Evolutionary conservation across 2,329 filamentous ascomycete genomes (phyloP).

Genomic region (Aspergillus udagawae): DNA sequence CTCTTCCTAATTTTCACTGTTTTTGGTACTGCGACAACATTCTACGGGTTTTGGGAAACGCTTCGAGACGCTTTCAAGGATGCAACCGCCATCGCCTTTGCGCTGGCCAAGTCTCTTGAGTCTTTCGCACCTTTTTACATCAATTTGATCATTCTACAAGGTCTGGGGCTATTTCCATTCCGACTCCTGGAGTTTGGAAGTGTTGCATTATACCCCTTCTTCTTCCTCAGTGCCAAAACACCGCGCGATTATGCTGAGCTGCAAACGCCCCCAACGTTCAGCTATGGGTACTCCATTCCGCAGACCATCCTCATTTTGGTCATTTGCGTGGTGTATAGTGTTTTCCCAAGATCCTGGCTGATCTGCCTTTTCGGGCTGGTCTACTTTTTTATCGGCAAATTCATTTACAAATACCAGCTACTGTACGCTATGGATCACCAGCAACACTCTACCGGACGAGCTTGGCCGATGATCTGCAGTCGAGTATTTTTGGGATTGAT

Average conservation of each 20-base stretch:
- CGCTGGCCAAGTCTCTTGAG: slow-evolving; percentile 72
- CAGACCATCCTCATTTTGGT: slow-evolving; percentile 92
- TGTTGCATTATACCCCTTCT: slow-evolving; percentile 77
- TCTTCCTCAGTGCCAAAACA: slow-evolving; percentile 73
- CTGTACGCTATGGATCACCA: slow-evolving; percentile 98
- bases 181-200: slow-evolving; percentile 85
- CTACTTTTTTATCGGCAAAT: slow-evolving; percentile 48
- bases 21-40: slow-evolving; percentile 73
- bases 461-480: slow-evolving; percentile 96
- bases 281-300: slow-evolving; percentile 93
- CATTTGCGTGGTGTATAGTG: slow-evolving; percentile 91
- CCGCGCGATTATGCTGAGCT: slow-evolving; percentile 85
- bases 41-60: slow-evolving; percentile 60
- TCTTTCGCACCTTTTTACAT: slow-evolving; percentile 78
- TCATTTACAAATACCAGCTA: slow-evolving; percentile 69
- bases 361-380: slow-evolving; percentile 74
- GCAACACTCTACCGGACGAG: slow-evolving; percentile 65
- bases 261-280: slow-evolving; percentile 77
- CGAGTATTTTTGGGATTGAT: slow-evolving; percentile 80
- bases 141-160: slow-evolving; percentile 91
- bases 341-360: slow-evolving; percentile 72
- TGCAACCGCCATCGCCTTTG: slow-evolving; percentile 70
- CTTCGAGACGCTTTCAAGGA: slow-evolving; percentile 73
- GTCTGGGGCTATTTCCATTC: slow-evolving; percentile 89
- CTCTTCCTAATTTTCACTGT: slow-evolving; percentile 93